Evolutionary conservation across 2,329 filamentous ascomycete genomes (phyloP), one percentile per base, ranked within the genome.

Genomic region (Colletotrichum sp.): DNA sequence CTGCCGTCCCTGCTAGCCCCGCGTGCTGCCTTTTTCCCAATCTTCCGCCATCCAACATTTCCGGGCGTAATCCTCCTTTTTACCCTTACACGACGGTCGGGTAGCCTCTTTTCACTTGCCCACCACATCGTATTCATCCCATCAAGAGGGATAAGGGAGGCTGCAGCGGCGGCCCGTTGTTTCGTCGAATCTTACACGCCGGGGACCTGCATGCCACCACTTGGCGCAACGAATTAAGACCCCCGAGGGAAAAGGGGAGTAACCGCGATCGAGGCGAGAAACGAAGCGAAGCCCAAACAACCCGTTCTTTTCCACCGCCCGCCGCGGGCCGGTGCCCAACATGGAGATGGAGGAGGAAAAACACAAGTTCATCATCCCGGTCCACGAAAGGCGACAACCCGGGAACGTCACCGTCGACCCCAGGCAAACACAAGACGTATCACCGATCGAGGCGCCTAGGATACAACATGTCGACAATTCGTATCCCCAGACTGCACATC

Each of bases 291-390:
- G n/a, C 18, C 67, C 32, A 69, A 30, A 22, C 22, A 64, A 52
- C 16, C 24, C 6, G 7, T n/a, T 30, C 12, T 70, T 44, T 59
- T 13, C 32, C 18, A n/a, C 7, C 15, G 39, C 57, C 57, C 59
- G 18, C 68, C 70, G 64, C 59, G 44, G 70, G 74, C 32, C 64
- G 59, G 48, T 59, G 64, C 60, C 32, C 62, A 64, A 64, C 18
- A 44, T 64, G 62, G 68, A 66, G 7, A 76, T 76, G 71, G 75
- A 76, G 15, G 75, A 76, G 55, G 75, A 76, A 60, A 75, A 76
- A 15, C 72, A 76, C 52, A 76, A 76, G 32, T 76, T 76, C 55
- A 76, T 76, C 18, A 76, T 75, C 48, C 75, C 75, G 26, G 44
- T 22, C 62, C 75, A 75, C 63, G 71, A 75, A 52, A 55, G 66